Percentiles rank a stretch among this genome's conserved stretches.
These are phyloP conservation scores for Plasmodium ovale DNA, from an alignment of 169 alveolate species.

Conservation along the genomic window DNA sequence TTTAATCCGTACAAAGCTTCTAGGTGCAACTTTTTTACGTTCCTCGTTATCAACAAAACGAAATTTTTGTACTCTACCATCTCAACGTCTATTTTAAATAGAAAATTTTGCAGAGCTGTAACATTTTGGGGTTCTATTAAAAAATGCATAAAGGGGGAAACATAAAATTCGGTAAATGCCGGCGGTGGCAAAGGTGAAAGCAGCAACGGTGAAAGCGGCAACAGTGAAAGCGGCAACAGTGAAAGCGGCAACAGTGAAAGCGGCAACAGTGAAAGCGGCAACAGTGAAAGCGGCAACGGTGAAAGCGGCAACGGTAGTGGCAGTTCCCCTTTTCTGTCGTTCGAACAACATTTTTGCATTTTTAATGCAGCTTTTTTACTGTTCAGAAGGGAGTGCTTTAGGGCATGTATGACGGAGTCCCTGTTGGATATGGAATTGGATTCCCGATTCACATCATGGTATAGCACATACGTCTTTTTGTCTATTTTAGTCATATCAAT, in stretches of 20 bases:
- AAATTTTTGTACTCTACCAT: constrained; percentile 66
- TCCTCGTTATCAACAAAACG: constrained; percentile 41
- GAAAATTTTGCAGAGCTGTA: constrained; percentile 46
- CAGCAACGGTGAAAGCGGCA: too few species aligned
- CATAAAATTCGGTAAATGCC: neutral
- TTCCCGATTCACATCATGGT: constrained; percentile 55
- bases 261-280: too few species aligned
- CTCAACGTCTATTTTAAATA: constrained; percentile 68
- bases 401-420: constrained; percentile 55
- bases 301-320: too few species aligned
- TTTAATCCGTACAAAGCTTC: constrained; percentile 71
- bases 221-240: too few species aligned
- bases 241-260: too few species aligned
- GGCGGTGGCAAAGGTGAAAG: too few species aligned
- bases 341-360: too few species aligned
- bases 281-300: too few species aligned
- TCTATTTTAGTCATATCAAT: neutral
- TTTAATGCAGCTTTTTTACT: constrained; percentile 12
- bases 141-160: neutral
- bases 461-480: constrained; percentile 45
- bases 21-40: constrained; percentile 15
- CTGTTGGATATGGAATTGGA: constrained; percentile 44
- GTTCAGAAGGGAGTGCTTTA: constrained; percentile 39
- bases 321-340: too few species aligned
- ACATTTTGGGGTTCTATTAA: constrained; percentile 51